Evolutionary conservation across 139 green algal genomes (phyloP), one percentile per base, ranked within the genome.

Genomic region (Zygnema circumcarinatum): DNA sequence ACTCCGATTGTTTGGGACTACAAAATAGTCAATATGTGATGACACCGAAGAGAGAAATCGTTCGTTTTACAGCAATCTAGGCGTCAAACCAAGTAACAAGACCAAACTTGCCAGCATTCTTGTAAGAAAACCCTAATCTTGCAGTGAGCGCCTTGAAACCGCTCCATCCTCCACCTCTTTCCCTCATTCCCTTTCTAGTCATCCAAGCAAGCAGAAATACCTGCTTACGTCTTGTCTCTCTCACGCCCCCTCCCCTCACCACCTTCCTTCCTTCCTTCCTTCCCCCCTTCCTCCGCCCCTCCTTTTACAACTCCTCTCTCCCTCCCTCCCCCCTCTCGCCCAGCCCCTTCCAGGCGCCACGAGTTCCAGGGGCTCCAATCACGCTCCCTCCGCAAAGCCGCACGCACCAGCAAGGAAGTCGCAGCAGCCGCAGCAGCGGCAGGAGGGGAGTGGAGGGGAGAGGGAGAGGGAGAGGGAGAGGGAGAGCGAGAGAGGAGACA

Each of bases 161-260:
- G n/a, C n/a, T n/a, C n/a, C n/a, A n/a, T n/a, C n/a, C n/a, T n/a
- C n/a, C n/a, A n/a, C n/a, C n/a, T n/a, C n/a, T n/a, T 47, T 31
- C 33, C 33, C n/a, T 81, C 42, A n/a, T 32, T 32, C 39, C 33
- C 74, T 53, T 69, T 31, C 74, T 81, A 74, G 20, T 81, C n/a
- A n/a, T n/a, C n/a, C n/a, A 81, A 38, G 39, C n/a, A 68, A 32
- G 29, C 2, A 81, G 2, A 32, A 73, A 32, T 81, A 68, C 3
- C 2, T 16, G 32, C 29, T 53, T 22, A 16, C n/a, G 74, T 31
- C n/a, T 47, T 31, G 25, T 38, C 73, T 62, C 1, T 3, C 73
- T 62, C 1, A 16, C 73, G 2, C n/a, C 1, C 73, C 40, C 1
- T 20, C n/a, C 31, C 73, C 40, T 35, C 40, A 22, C 31, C n/a